Conservation (phyloP, 805 yeast species). For the Candida pseudofarinosa region DNA sequence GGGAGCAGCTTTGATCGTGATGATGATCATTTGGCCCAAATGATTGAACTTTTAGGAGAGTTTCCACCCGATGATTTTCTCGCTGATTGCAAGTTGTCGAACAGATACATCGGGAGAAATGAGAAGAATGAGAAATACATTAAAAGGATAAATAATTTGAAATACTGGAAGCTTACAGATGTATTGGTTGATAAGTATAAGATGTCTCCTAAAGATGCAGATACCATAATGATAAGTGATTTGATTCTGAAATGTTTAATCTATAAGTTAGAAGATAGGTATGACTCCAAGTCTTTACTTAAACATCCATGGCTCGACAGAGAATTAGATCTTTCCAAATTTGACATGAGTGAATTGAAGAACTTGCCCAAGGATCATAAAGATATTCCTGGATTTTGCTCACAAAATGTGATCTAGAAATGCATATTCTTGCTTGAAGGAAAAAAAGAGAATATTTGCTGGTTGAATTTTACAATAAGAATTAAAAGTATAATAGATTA, state of each 20-base stretch:
- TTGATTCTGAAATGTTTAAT: conserved; percentile 50
- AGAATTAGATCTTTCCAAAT: conserved; percentile 6
- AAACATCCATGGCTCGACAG: conserved; percentile 49
- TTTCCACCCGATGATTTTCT: conserved; percentile 40
- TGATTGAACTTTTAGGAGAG: conserved; percentile 48
- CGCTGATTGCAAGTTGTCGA: conserved; percentile 33
- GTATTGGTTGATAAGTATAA: conserved; percentile 50
- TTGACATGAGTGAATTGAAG: conserved; percentile 13
- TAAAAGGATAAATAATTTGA: conserved; percentile 43
- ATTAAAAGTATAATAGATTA: too few relatives aligned
- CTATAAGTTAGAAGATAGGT: conserved; percentile 46
- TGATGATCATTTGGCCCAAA: conserved; percentile 63
- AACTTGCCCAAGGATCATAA: conserved; percentile 20
- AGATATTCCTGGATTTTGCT: conserved; percentile 30
- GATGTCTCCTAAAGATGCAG: conserved; percentile 28
- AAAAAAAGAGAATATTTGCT: too few relatives aligned
- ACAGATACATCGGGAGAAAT: conserved; percentile 38
- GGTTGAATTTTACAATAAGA: too few relatives aligned
- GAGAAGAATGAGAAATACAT: conserved; percentile 26
- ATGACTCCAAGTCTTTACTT: conserved; percentile 51
- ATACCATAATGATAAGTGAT: conserved; percentile 38
- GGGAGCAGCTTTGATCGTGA: conserved; percentile 47
- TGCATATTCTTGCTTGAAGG: too few relatives aligned
- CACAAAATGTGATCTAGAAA: conserved; percentile 8
- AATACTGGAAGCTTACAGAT: conserved; percentile 48